Evolutionary conservation across 2,329 filamentous ascomycete genomes (phyloP).

Genomic region (Sporothrix curviconia): DNA sequence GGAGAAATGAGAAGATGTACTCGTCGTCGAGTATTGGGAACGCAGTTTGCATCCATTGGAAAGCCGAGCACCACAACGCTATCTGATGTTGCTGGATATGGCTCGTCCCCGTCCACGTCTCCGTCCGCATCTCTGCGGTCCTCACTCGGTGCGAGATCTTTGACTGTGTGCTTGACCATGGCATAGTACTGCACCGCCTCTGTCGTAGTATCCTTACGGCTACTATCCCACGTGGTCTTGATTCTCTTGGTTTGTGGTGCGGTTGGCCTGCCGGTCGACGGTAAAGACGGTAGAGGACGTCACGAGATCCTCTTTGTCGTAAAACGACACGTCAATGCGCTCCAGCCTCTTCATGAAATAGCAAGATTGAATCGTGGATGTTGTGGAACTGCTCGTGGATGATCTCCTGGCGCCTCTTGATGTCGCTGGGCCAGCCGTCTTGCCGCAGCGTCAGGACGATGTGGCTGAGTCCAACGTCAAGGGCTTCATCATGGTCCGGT

Average conservation of each 20-base stretch:
- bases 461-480: conserved; percentile 25
- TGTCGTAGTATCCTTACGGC: neutral
- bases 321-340: conserved; percentile 27
- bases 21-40: conserved; percentile 34
- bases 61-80: conserved; percentile 41
- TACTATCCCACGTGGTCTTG: neutral
- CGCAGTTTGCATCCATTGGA: conserved; percentile 29
- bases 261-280: neutral
- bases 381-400: conserved; percentile 32
- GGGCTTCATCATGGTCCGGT: conserved; percentile 20
- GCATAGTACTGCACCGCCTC: conserved; percentile 21
- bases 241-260: neutral
- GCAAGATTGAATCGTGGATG: conserved; percentile 33
- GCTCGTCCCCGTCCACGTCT: too few species aligned
- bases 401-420: conserved; percentile 12
- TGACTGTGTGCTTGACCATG: conserved; percentile 25
- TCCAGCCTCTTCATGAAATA: conserved; percentile 38
- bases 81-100: conserved; percentile 21
- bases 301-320: conserved; percentile 17
- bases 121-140: conserved; percentile 28
- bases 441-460: conserved; percentile 34
- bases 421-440: conserved; percentile 18
- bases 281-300: neutral
- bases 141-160: conserved; percentile 29
- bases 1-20: conserved; percentile 40